These are phyloP conservation scores for Aspergillus tamarii DNA, from an alignment of 2,329 filamentous ascomycete genomes.

Conservation along the genomic window DNA sequence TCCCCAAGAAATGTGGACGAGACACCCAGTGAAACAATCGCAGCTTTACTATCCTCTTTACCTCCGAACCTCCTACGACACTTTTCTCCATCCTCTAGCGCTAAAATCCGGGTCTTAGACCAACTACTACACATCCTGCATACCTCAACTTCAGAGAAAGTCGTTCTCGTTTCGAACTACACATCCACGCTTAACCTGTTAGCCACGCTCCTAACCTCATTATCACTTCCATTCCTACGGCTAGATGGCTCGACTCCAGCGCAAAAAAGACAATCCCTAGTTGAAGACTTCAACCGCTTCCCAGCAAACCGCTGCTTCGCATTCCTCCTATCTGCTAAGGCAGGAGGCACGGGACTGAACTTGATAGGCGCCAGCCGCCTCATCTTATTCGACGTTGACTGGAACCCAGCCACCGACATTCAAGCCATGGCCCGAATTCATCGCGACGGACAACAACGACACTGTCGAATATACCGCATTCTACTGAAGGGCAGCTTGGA, in stretches of 20 bases:
- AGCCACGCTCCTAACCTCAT: constrained; percentile 61
- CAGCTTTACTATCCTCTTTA: constrained; percentile 56
- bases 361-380: constrained; percentile 71
- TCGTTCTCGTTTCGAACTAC: constrained; percentile 77
- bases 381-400: constrained; percentile 73
- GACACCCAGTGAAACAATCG: constrained; percentile 51
- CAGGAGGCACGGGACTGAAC: constrained; percentile 71
- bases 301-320: constrained; percentile 63
- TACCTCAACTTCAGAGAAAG: constrained; percentile 66
- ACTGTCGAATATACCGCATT: constrained; percentile 71
- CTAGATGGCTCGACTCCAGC: constrained; percentile 69
- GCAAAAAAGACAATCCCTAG: constrained; percentile 66
- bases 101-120: constrained; percentile 70
- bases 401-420: constrained; percentile 74
- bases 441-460: constrained; percentile 69
- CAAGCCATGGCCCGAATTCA: constrained; percentile 78
- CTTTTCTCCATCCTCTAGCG: constrained; percentile 61
- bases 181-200: constrained; percentile 72
- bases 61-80: constrained; percentile 57
- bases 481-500: constrained; percentile 70
- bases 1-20: constrained; percentile 54
- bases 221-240: constrained; percentile 66
- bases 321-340: constrained; percentile 73
- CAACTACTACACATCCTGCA: constrained; percentile 64
- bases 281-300: constrained; percentile 70